A percentile compares a stretch with the other conserved stretches of the same genome.
These are phyloP conservation scores for Arthrobotrys conoides DNA, from an alignment of 2,329 filamentous ascomycete genomes.

Conservation along the genomic window DNA sequence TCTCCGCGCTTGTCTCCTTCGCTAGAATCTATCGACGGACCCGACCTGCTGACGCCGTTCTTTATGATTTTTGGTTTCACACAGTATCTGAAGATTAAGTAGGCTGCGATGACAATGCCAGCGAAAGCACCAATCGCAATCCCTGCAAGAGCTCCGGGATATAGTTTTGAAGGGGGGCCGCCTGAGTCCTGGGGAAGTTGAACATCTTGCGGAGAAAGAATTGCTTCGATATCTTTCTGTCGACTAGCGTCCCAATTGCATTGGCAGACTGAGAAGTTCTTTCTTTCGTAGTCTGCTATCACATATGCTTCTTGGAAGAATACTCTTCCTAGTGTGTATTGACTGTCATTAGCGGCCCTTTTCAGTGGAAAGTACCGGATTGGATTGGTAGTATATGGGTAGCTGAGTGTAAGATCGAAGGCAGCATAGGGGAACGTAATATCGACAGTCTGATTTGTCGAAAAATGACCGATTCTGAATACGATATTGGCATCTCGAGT, in stretches of 20 bases:
- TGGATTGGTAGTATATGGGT: constrained; percentile 65
- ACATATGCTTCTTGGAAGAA: constrained; percentile 68
- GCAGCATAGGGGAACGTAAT: constrained; percentile 67
- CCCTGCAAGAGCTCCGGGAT: constrained; percentile 17
- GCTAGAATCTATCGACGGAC: constrained; percentile 16
- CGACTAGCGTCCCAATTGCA: constrained; percentile 28
- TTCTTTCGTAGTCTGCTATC: constrained; percentile 66
- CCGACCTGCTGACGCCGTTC: constrained; percentile 10
- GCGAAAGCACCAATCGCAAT: constrained; percentile 26
- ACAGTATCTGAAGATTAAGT: constrained; percentile 11
- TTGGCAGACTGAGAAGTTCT: constrained; percentile 66
- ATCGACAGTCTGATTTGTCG: constrained; percentile 63
- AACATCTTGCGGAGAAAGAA: background rate
- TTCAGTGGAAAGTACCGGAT: constrained; percentile 67
- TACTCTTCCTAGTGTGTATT: constrained; percentile 67
- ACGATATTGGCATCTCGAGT: constrained; percentile 59
- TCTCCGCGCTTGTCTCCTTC: constrained; percentile 16
- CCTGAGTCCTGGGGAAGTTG: background rate
- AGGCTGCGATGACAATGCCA: background rate
- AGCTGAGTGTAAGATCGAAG: constrained; percentile 67
- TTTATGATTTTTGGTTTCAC: background rate
- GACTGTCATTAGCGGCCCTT: constrained; percentile 65
- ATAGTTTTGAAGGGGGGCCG: background rate
- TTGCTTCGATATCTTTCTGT: constrained; percentile 11
- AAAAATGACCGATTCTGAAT: constrained; percentile 65